Percentiles rank a stretch among this genome's conserved stretches.
phyloP scores from a whole-genome alignment of 1,284 basidiomycete species.

The Phylloporus gajari region DNA sequence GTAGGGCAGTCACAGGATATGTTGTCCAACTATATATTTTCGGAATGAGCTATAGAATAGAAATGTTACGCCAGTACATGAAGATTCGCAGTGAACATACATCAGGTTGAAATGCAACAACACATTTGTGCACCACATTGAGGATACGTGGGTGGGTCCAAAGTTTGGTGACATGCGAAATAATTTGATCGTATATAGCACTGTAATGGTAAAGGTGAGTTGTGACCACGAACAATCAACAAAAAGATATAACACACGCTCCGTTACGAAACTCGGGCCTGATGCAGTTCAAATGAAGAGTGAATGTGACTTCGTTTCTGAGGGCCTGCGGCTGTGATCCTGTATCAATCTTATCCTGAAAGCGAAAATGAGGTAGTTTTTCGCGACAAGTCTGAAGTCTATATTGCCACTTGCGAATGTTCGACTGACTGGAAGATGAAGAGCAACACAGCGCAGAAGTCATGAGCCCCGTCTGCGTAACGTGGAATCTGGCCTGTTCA shows the following conservation, averaged over 20 bases:
- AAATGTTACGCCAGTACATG: neutral
- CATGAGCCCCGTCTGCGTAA: constrained; percentile 8
- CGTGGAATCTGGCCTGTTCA: constrained; percentile 12
- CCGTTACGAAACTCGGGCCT: constrained; percentile 1
- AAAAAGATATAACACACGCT: neutral
- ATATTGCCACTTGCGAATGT: neutral
- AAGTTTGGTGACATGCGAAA: neutral
- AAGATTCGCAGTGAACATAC: neutral
- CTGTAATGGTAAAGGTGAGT: neutral
- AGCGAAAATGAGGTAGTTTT: neutral
- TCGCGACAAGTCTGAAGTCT: neutral
- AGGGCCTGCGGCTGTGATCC: neutral
- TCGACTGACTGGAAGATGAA: neutral
- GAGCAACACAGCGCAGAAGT: constrained; percentile 1
- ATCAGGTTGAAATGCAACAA: neutral
- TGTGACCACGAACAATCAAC: neutral
- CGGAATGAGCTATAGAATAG: constrained; percentile 2
- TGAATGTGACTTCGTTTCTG: neutral
- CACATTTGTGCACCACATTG: neutral
- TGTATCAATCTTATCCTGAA: neutral
- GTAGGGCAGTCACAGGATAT: neutral
- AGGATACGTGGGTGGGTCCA: neutral
- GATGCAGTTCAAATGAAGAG: neutral
- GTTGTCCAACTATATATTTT: constrained; percentile 5
- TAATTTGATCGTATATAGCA: neutral